Percentiles rank a stretch among this genome's conserved stretches.
phyloP scores from a whole-genome alignment of 495 filamentous ascomycete species.

The Diplogelasinospora grovesii region DNA sequence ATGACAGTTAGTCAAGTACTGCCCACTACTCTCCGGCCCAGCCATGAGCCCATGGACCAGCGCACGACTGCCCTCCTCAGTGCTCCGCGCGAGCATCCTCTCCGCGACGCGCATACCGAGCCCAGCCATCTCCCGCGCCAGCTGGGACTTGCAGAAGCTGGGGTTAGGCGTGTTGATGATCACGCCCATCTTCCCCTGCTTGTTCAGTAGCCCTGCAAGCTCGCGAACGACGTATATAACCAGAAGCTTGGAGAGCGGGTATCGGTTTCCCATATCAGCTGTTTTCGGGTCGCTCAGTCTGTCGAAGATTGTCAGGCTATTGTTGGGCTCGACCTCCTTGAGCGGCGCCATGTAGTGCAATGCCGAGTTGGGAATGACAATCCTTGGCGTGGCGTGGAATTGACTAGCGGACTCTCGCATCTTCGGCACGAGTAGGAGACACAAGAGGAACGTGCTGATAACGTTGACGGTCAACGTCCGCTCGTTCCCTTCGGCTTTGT shows the following conservation, averaged over 20 bases:
- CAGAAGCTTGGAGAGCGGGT: constrained; percentile 15
- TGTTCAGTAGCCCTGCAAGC: constrained; percentile 1
- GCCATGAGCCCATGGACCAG: too few relatives aligned
- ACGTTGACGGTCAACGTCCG: constrained; percentile 47
- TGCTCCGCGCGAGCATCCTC: too few relatives aligned
- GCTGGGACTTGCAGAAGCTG: constrained; percentile 12
- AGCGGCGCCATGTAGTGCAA: constrained; percentile 14
- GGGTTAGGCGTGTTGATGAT: constrained; percentile 17
- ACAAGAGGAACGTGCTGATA: constrained; percentile 42
- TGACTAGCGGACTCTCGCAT: constrained; percentile 24
- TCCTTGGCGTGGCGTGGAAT: constrained; percentile 15
- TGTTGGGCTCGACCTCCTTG: constrained; percentile 10
- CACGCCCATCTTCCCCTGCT: constrained; percentile 13
- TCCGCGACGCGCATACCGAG: too few relatives aligned
- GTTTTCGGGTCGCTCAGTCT: too few relatives aligned
- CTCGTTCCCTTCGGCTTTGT: constrained; percentile 32
- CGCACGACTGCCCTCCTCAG: too few relatives aligned
- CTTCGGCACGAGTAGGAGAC: constrained; percentile 36
- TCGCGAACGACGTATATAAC: constrained; percentile 4
- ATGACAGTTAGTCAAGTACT: too few relatives aligned
- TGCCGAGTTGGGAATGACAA: constrained; percentile 26
- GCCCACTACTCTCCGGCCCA: too few relatives aligned
- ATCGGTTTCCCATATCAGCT: too few relatives aligned
- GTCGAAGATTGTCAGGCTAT: background rate
- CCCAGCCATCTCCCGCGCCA: constrained; percentile 1